Evolutionary conservation across 2,329 filamentous ascomycete species (phyloP), one percentile per base, ranked within the genome.

Genomic region (Tricladium varicosporioides): DNA sequence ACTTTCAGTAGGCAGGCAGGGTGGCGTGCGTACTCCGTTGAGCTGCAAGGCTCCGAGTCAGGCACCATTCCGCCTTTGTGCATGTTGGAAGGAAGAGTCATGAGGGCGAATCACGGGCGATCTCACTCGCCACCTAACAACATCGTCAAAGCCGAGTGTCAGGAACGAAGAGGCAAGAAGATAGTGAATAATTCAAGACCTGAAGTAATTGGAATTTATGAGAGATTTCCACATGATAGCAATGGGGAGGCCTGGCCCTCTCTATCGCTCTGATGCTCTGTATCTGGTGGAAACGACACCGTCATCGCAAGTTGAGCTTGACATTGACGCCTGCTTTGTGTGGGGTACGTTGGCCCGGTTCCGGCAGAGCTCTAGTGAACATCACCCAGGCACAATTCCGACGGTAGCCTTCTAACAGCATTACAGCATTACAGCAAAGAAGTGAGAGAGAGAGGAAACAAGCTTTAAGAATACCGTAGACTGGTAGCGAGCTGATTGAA

Each of bases 41-140:
- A 27, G 22, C 22, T 27, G 22, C 33, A 43, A 48, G 19, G 45
- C 32, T 54, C 46, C 52, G 45, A 54, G 52, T 55, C 53, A 55
- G 48, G 50, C 53, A 36, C 45, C 44, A 54, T 48, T 49, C 36
- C 36, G 36, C 36, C 36, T 40, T 40, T 11, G 36, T 40, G 4
- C 10, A 36, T 33, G 13, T 13, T 9, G 27, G 19, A 48, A 27
- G n/a, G 16, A 14, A 43, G 44, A 51, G 49, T 40, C 36, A 40
- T 40, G 36, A 5, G 36, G 36, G 36, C 36, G 36, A 16, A 18
- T 55, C 19, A 48, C 31, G 19, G 43, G 4, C n/a, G 36, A n/a
- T 40, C 36, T 4, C 36, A 40, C 36, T 10, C 36, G 36, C 36
- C 36, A 13, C 36, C n/a, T 3, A 5, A 40, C 36, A 27, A 27